Conservation (phyloP, 352 stramenopile genomes). For the Globisporangium canariense region DNA sequence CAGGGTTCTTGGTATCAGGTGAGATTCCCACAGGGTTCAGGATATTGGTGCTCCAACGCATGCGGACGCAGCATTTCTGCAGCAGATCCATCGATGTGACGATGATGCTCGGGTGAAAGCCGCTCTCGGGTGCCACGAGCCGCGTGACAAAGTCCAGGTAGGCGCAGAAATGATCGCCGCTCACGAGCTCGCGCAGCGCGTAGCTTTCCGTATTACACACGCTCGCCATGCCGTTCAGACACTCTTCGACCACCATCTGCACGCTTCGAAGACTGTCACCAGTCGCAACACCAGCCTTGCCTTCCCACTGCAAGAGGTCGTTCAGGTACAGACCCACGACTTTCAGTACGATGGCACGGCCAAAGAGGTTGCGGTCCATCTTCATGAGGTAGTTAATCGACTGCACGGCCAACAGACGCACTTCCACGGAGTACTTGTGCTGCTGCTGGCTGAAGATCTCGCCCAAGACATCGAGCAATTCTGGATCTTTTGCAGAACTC, state of each 20-base stretch:
- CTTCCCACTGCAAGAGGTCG: constrained; percentile 40
- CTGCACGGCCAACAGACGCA: constrained; percentile 63
- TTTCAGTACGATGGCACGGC: constrained; percentile 40
- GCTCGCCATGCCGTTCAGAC: constrained; percentile 64
- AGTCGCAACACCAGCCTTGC: neutral
- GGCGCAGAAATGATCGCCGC: constrained; percentile 29
- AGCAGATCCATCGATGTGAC: constrained; percentile 61
- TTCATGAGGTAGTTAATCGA: constrained; percentile 87
- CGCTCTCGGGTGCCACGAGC: constrained; percentile 28
- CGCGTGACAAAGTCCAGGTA: constrained; percentile 57
- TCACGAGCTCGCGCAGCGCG: constrained; percentile 53
- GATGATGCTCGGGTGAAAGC: constrained; percentile 63
- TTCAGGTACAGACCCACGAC: constrained; percentile 54
- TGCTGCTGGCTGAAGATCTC: constrained; percentile 47
- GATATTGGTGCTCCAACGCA: constrained; percentile 41
- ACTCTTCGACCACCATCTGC: constrained; percentile 81
- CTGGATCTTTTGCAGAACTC: constrained; percentile 52
- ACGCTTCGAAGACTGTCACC: constrained; percentile 24
- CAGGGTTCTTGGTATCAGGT: neutral
- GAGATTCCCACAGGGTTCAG: neutral
- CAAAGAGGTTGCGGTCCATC: constrained; percentile 66
- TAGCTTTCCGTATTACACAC: constrained; percentile 55
- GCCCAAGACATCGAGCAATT: constrained; percentile 46
- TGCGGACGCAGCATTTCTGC: constrained; percentile 67
- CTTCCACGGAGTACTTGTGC: constrained; percentile 34